phyloP scores from a whole-genome alignment of 169 alveolate genomes.

The Babesia divergens region DNA sequence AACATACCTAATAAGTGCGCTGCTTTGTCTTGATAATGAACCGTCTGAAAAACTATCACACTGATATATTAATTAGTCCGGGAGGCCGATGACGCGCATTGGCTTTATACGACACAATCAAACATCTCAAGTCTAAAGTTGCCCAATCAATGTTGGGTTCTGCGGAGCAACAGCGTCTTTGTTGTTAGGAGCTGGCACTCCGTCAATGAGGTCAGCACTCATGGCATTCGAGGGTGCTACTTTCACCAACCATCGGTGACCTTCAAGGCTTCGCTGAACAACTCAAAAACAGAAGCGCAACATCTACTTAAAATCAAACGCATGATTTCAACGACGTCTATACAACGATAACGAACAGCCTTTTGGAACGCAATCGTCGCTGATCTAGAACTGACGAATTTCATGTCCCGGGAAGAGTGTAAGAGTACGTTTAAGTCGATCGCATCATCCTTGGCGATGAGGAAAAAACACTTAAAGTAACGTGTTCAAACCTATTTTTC shows the following conservation, averaged over 20 bases:
- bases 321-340: conserved; percentile 10
- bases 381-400: conserved; percentile 77
- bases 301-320: conserved; percentile 30
- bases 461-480: too few species aligned
- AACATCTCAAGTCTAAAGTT: conserved; percentile 60
- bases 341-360: conserved; percentile 66
- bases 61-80: conserved; percentile 63
- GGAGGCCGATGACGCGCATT: conserved; percentile 68
- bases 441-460: too few species aligned
- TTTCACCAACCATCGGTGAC: conserved; percentile 65
- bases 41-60: conserved; percentile 46
- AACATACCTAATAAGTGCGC: conserved; percentile 42
- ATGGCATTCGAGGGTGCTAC: conserved; percentile 55
- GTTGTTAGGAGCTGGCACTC: conserved; percentile 64
- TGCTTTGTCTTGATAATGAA: conserved; percentile 63
- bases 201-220: conserved; percentile 61
- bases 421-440: conserved; percentile 77
- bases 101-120: conserved; percentile 59
- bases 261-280: conserved; percentile 67
- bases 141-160: conserved; percentile 61
- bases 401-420: conserved; percentile 81
- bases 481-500: too few species aligned
- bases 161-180: conserved; percentile 68
- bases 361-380: conserved; percentile 63
- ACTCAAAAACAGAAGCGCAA: conserved; percentile 41